These are phyloP conservation scores for Draba incana DNA, from an alignment of 345 rosid species.

Conservation along the genomic window DNA sequence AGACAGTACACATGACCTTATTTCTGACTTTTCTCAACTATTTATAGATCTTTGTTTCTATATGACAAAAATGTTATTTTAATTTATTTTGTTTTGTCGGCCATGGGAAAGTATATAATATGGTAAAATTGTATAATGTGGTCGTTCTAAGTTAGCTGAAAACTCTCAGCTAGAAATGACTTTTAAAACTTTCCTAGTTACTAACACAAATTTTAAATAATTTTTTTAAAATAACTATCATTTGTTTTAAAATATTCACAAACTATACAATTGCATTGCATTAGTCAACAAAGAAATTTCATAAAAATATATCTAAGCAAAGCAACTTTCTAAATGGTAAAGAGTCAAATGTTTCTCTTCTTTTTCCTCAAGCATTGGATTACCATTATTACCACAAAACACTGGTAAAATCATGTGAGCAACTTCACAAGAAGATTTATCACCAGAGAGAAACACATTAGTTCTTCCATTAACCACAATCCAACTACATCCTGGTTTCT, in stretches of 20 bases:
- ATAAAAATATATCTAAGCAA: too few species aligned
- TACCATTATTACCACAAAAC: slow-evolving; percentile 22
- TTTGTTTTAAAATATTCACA: too few species aligned
- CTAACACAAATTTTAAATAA: too few species aligned
- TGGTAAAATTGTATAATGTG: background rate
- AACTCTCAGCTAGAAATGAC: too few species aligned
- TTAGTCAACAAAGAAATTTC: too few species aligned
- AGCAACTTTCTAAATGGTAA: too few species aligned
- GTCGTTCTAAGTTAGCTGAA: background rate
- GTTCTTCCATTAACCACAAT: slow-evolving; percentile 56
- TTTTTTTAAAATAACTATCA: too few species aligned
- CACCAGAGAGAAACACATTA: slow-evolving; percentile 64
- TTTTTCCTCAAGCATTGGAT: slow-evolving; percentile 30
- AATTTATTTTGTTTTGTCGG: too few species aligned
- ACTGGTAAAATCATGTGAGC: slow-evolving; percentile 46
- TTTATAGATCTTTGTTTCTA: background rate
- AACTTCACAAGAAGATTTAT: slow-evolving; percentile 45
- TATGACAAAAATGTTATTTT: slow-evolving; percentile 2
- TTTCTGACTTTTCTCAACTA: slow-evolving; percentile 18
- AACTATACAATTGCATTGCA: too few species aligned
- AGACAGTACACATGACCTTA: too few species aligned
- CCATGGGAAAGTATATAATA: too few species aligned
- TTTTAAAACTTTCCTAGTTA: too few species aligned
- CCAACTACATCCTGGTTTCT: slow-evolving; percentile 88
- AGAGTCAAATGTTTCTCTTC: slow-evolving; percentile 19